Conservation (phyloP, 2,329 filamentous ascomycete species). For the Dactylellina parvicollis region DNA sequence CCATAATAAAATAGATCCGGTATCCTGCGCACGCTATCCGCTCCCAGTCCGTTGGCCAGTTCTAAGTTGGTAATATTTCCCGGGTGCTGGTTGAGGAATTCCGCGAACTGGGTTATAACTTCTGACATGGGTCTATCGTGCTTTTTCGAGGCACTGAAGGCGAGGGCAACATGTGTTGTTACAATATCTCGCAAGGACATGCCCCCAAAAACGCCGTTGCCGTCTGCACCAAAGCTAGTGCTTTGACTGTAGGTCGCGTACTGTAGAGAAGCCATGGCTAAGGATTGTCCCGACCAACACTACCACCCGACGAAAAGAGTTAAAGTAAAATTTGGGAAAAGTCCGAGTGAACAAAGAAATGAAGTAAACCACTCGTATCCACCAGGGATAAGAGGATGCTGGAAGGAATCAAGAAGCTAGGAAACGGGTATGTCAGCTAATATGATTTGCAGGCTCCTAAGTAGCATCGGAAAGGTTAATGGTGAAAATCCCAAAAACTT, state of each 20-base stretch:
- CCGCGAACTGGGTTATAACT: constrained; percentile 5
- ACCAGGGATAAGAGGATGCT: constrained; percentile 5
- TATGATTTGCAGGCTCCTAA: too few relatives aligned
- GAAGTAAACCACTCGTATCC: too few relatives aligned
- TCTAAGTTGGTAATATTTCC: constrained; percentile 9
- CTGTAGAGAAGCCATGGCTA: constrained; percentile 34
- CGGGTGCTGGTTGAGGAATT: constrained; percentile 6
- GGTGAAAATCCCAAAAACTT: neutral
- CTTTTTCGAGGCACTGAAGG: constrained; percentile 24
- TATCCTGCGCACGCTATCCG: constrained; percentile 12
- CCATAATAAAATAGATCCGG: constrained; percentile 11
- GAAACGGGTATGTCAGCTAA: constrained; percentile 1
- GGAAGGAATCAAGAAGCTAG: neutral
- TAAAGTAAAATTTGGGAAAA: constrained; percentile 8
- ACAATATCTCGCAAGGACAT: constrained; percentile 17
- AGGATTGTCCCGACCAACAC: neutral
- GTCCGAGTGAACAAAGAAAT: neutral
- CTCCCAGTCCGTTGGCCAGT: constrained; percentile 17
- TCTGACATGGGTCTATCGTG: constrained; percentile 28
- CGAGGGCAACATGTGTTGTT: constrained; percentile 21
- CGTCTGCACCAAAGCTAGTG: constrained; percentile 8
- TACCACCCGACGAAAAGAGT: neutral
- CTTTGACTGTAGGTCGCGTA: constrained; percentile 18
- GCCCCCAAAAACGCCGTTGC: constrained; percentile 19
- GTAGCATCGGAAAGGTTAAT: neutral